Base-by-base conservation (phyloP, 768 basidiomycete species). In the Pisolithus albus region DNA sequence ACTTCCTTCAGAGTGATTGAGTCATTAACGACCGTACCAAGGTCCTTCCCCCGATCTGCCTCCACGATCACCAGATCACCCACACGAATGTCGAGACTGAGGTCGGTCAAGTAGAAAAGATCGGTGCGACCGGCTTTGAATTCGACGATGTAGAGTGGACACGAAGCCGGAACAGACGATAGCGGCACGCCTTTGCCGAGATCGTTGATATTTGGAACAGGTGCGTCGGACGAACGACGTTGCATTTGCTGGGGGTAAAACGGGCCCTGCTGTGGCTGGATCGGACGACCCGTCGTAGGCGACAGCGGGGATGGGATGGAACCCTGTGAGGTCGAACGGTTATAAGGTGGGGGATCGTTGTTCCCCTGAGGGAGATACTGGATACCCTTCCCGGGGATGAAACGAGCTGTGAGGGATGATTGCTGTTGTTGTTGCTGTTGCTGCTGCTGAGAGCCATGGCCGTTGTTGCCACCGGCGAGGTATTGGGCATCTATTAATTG, bases 1-100 rank as follows among this genome's bases (percentile, higher is more conserved):
- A 97, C 91, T 64, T 97, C 91, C 38, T 81, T 84, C 7, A 91
- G 73, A 30, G 92, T 92, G 60, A 96, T 90, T 44, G 82, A 86
- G 65, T 93, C 91, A 61, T 94, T 92, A 52, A 93, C 80, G 18
- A 96, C 85, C 70, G 86, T 89, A 37, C 95, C 95, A 49, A 99
- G 64, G 70, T 96, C 94, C 64, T 85, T 87, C 15, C 95, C 95
- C 23, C 95, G 77, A 65, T 98, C 95, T 26, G 92, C 95, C 68
- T 98, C 95, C n/a, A 98, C 95, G 56, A 97, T 92, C 54, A 98
- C 95, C 37, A 92, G 72, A 63, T 97, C 95, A 2, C 92, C 95
- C 19, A 87, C 82, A 5, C 82, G 79, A 55, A 97, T 82, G 36
- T 77, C 71, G 39, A 79, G 61, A 59, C 75, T 62, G 54, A 76